Evolutionary conservation across 371 early-diverging fungal species (phyloP).

Genomic region (Saksenaea oblongispora): DNA sequence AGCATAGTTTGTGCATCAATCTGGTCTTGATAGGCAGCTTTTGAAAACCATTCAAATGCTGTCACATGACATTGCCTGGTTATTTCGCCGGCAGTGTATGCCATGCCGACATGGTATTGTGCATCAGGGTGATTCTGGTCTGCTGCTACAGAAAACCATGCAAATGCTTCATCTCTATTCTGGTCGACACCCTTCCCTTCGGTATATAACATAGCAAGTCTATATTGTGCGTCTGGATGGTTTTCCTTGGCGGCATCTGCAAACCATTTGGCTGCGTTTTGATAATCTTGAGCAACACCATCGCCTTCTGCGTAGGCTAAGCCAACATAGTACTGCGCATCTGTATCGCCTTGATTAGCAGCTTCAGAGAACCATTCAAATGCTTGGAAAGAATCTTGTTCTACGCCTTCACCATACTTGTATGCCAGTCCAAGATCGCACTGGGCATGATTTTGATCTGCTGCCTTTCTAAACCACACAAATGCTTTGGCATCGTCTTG

Average conservation of each 20-base stretch:
- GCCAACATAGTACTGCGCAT: slow-evolving; percentile 78
- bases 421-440: slow-evolving; percentile 89
- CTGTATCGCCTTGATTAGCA: slow-evolving; percentile 67
- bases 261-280: slow-evolving; percentile 70
- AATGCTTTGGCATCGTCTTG: slow-evolving; percentile 66
- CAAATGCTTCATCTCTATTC: slow-evolving; percentile 64
- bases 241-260: slow-evolving; percentile 65
- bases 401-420: slow-evolving; percentile 84
- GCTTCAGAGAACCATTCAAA: slow-evolving; percentile 72
- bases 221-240: slow-evolving; percentile 77
- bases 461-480: slow-evolving; percentile 68
- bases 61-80: slow-evolving; percentile 43
- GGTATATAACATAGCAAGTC: slow-evolving; percentile 83
- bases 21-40: slow-evolving; percentile 68
- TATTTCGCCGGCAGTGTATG: slow-evolving; percentile 76
- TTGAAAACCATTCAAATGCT: slow-evolving; percentile 77
- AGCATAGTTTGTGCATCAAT: slow-evolving; percentile 80
- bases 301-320: slow-evolving; percentile 79
- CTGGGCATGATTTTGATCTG: slow-evolving; percentile 75
- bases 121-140: slow-evolving; percentile 89
- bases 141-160: slow-evolving; percentile 85
- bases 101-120: slow-evolving; percentile 84
- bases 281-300: slow-evolving; percentile 65
- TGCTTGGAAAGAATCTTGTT: slow-evolving; percentile 62
- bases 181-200: slow-evolving; percentile 73